Base-by-base conservation (phyloP, 179 eudicot genomes). In the Silene coronaria region DNA sequence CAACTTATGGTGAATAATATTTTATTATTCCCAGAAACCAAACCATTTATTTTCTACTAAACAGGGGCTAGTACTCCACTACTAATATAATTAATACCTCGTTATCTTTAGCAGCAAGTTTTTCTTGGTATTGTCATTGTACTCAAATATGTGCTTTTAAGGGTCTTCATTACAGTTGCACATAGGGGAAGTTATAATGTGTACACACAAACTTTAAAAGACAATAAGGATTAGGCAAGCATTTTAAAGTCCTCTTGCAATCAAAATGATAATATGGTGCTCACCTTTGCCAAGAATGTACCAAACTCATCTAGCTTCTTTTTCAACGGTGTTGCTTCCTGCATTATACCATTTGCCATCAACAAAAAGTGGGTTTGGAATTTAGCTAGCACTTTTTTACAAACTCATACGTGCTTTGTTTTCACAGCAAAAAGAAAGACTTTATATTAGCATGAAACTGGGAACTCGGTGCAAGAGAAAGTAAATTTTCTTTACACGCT, bases 281-380 rank as follows among this genome's bases (percentile, higher is more conserved):
- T 79, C 80, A 92, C 99, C 99, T 95, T 92, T 55, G 99, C 99
- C 88, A 95, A 81, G 79, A 95, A 93, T 67, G 97, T 86, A 72
- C 99, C 97, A 79, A 95, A 92, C 80, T 95, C 99, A 80, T 95
- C 99, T 80, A 95, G 77, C 81, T 95, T 95, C 89, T 89, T 92
- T 77, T 95, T 95, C 84, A 95, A 80, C n/a, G 99, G 99, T 71
- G 99, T 95, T 17, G 77, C 97, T 81, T 95, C 97, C 99, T 92
- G 91, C 87, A 86, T 79, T 53, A 6, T 53, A 7, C 21, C n/a
- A 17, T 53, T 53, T 68, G 51, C 30, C 42, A 17, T 72, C 30
- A 64, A 63, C 27, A 19, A 78, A 32, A 65, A 74, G 55, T 38
- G 21, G 72, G 70, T 24, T 30, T 36, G 58, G 22, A n/a, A 30